Base-by-base conservation (phyloP, 2,329 filamentous ascomycete species). In the Chaetothyriales sp. region DNA sequence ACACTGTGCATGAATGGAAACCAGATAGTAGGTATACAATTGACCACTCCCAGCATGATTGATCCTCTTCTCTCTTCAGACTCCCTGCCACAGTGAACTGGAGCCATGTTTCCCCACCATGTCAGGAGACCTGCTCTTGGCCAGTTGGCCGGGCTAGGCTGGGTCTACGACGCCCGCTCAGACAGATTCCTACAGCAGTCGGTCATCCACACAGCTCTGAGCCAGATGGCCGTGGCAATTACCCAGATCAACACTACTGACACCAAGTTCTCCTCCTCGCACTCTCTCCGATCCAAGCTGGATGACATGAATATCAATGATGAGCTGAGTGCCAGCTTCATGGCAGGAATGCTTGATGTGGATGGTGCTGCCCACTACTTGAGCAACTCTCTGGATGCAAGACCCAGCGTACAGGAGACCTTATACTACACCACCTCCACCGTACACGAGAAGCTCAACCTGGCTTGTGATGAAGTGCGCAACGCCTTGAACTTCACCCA, bases 131-230 rank as follows among this genome's bases (percentile, higher is more conserved):
- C 32, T 42, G 54, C 55, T 1, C 49, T 61, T 6, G 58, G 58
- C 10, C 53, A 61, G 32, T n/a, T 46, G 15, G 54, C 47, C 9
- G 18, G 51, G 2, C 44, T 61, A 36, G 59, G 57, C 8, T 55
- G 49, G 26, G 51, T 58, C 8, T 61, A 58, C 51, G 50, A 61
- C 53, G 54, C 56, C 4, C 45, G 55, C 32, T 57, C 39, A 12
- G 59, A 59, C 26, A 50, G 18, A 4, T 60, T 60, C 49, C 22
- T 59, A 9, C 39, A 54, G 2, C 2, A 15, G 2, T 52, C 50
- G 10, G 26, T 59, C 2, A 46, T 59, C 26, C 43, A 53, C 3
- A 39, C 18, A 10, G 43, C 12, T 4, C 43, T 54, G 19, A 55
- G 53, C 7, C 26, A 42, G 9, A 50, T 45, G 8, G 49, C 47